Evolutionary conservation across 495 filamentous ascomycete species (phyloP), one percentile per base, ranked within the genome.

Genomic region (Hypoxylon trugodes): DNA sequence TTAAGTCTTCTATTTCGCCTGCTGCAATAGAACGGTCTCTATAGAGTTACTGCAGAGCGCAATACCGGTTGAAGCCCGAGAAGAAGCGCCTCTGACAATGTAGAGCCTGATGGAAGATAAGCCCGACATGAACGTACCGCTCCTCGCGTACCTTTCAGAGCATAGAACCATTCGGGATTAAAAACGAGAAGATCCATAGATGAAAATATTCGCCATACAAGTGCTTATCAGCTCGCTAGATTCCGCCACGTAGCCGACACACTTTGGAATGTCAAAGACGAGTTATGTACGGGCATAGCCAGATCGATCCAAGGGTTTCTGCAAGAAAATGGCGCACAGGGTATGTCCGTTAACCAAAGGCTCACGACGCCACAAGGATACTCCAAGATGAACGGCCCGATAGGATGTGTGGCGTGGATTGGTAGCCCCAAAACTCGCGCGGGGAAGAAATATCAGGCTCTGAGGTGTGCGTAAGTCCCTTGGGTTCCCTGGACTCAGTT

Each of bases 181-280:
- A 59, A 16, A 32, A 48, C 1, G 38, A 55, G n/a, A 0, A 13
- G n/a, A 1, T 57, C 74, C 24, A 22, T 56, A 7, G 76, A 78
- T 38, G 76, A 79, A 36, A 61, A 40, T 1, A 68, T 78, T 25
- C 75, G 78, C 48, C 56, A 78, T 1, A 67, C 73, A 6, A 68
- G 50, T 28, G 74, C 68, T 1, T 77, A 37, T 32, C 75, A 78
- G 48, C 57, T 77, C 7, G 74, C 75, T 0, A 74, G 74, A 0
- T 78, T 77, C 41, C 62, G 64, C n/a, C 72, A 76, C 51, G 74
- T 71, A 0, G 59, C 75, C 24, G 74, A 73, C 2, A 65, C 71
- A 2, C 50, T 78, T 0, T 78, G 73, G 76, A 43, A 50, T 18
- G 70, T 76, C 4, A 21, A 61, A 2, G 55, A 59, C 24, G 15